Conservation (phyloP, 2,329 filamentous ascomycete genomes). For the Achaetomium macrosporum region DNA sequence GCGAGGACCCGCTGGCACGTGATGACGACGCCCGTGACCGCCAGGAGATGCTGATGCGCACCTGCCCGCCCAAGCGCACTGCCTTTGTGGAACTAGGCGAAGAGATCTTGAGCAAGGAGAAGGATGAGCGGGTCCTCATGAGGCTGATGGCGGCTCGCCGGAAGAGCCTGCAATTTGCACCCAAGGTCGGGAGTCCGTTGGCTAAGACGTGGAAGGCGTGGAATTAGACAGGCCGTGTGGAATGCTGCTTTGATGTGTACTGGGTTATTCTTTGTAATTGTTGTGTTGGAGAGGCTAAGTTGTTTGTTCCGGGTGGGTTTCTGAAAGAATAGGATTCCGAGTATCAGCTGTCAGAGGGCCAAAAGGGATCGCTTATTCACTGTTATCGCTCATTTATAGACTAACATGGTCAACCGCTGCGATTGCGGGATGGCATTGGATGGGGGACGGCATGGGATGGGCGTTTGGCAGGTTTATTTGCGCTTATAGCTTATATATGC, state of each 20-base stretch:
- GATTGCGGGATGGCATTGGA: too few relatives aligned
- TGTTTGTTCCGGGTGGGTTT: neutral
- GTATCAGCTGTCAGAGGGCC: neutral
- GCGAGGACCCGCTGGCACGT: neutral
- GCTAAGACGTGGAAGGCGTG: conserved; percentile 46
- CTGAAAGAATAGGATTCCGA: neutral
- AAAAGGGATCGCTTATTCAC: too few relatives aligned
- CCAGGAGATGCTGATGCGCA: conserved; percentile 42
- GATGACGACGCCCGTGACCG: conserved; percentile 30
- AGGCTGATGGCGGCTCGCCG: conserved; percentile 65
- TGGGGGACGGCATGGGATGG: neutral
- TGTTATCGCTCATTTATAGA: conserved; percentile 6
- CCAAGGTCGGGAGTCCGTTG: conserved; percentile 68
- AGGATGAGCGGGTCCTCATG: conserved; percentile 53
- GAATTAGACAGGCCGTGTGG: conserved; percentile 4
- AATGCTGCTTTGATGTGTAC: neutral
- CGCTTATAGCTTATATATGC: neutral
- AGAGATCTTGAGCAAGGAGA: conserved; percentile 42
- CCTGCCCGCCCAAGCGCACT: conserved; percentile 48
- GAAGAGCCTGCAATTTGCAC: conserved; percentile 73
- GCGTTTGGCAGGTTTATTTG: neutral
- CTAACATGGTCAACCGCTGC: neutral
- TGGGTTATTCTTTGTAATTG: neutral
- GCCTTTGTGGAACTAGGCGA: conserved; percentile 35
- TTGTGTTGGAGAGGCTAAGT: neutral